Evolutionary conservation across 2,329 filamentous ascomycete genomes (phyloP), one percentile per base, ranked within the genome.

Genomic region (Phyllosticta citribraziliensis): DNA sequence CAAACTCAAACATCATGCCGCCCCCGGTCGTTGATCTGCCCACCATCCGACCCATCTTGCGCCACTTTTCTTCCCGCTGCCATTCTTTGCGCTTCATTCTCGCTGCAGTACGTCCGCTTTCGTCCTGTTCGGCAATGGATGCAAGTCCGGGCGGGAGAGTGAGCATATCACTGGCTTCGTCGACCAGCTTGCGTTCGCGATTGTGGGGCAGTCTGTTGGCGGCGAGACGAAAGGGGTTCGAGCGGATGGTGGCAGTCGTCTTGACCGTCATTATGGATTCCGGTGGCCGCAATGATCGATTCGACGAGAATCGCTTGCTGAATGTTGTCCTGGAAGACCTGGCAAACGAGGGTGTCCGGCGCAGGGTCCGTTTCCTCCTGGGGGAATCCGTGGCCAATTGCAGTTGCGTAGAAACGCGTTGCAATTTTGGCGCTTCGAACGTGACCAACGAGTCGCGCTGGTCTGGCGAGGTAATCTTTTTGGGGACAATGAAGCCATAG

Each of bases 1-100:
- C 91, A 70, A 97, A 97, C 60, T 91, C 88, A 65, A 87, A 87
- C 12, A 76, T 77, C 82, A 85, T 86, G 17, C 85, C 84, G 17
- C 82, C 83, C 22, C 84, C 82, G 58, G 78, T 73, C 2, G 51
- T 22, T n/a, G 55, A 20, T 35, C 51, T 55, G 19, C 61, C 61
- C 19, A 62, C 56, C 19, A 75, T 67, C 47, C 75, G 75, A 11
- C 84, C 85, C 85, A 88, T 88, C 67, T 81, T 84, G 20, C 81
- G 80, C 85, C 85, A 88, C 67, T 87, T 87, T 62, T 85, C 82
- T 66, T 86, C 84, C 33, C 84, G 77, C 59, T 79, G 72, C 73
- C 83, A 82, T 69, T 87, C 84, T 64, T 84, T 84, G 61, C 79
- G 79, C 66, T 79, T 82, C 64, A 79, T 76, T 6, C 75, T 74